phyloP scores from a whole-genome alignment of 1,139 yeast genomes.

The Saccharomycopsis hybrid region DNA sequence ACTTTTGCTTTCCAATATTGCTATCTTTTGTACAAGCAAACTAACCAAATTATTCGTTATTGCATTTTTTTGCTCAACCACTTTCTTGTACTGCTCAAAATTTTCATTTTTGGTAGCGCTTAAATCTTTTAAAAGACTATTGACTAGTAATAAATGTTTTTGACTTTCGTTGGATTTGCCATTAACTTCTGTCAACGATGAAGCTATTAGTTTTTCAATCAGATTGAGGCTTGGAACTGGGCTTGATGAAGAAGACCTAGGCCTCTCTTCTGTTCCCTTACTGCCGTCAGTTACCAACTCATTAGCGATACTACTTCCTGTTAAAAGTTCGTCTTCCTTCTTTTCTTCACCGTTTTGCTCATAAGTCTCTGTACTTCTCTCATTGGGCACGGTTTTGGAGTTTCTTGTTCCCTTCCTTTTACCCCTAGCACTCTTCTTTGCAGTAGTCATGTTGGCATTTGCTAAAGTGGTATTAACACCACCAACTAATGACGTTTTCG shows the following conservation, averaged over 20 bases:
- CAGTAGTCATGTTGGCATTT: neutral
- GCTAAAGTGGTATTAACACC: neutral
- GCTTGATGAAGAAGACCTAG: too few relatives aligned
- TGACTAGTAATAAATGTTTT: neutral
- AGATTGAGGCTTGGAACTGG: neutral
- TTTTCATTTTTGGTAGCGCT: neutral
- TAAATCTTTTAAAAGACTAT: neutral
- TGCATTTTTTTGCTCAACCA: neutral
- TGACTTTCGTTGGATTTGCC: neutral
- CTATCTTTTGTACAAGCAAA: neutral
- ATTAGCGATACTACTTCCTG: too few relatives aligned
- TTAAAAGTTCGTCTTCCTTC: too few relatives aligned
- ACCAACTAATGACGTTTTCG: neutral
- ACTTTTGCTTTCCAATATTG: neutral
- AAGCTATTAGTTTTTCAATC: neutral
- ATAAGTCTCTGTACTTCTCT: neutral
- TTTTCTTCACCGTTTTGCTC: neutral
- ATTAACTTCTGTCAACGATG: neutral
- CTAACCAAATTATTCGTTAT: slow-evolving; percentile 1
- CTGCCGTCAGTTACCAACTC: too few relatives aligned
- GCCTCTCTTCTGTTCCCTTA: too few relatives aligned
- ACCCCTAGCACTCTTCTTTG: neutral
- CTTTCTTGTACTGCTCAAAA: slow-evolving; percentile 6
- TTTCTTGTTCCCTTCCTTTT: neutral
- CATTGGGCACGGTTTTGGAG: neutral